phyloP scores from a whole-genome alignment of 2,329 filamentous ascomycete species.

The Epichloe aotearoae region DNA sequence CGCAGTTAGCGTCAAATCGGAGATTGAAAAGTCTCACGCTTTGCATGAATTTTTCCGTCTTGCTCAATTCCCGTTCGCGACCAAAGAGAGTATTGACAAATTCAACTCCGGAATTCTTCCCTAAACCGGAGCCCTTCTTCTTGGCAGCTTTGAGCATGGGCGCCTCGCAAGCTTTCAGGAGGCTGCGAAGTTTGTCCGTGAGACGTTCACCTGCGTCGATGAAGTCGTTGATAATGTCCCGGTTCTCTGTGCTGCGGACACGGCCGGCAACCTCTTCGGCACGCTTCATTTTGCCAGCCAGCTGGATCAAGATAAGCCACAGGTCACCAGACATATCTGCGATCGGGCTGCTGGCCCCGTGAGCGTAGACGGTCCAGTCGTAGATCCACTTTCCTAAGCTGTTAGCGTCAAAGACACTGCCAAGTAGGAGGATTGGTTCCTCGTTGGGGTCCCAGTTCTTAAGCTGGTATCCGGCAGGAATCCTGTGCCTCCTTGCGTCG shows the following conservation, averaged over 20 bases:
- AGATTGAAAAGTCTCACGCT: constrained; percentile 79
- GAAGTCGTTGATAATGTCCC: constrained; percentile 79
- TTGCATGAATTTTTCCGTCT: constrained; percentile 88
- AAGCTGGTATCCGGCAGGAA: constrained; percentile 80
- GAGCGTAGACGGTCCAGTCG: constrained; percentile 93
- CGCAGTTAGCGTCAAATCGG: constrained; percentile 91
- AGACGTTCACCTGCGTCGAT: constrained; percentile 78
- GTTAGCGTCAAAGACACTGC: constrained; percentile 94
- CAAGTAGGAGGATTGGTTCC: constrained; percentile 84
- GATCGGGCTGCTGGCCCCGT: constrained; percentile 70
- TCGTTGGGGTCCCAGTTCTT: constrained; percentile 98
- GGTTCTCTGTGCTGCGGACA: constrained; percentile 60
- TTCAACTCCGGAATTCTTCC: constrained; percentile 83
- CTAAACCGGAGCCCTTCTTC: constrained; percentile 54
- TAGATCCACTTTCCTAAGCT: constrained; percentile 98
- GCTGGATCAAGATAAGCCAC: constrained; percentile 87
- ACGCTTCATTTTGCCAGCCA: constrained; percentile 86
- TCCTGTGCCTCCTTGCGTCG: constrained; percentile 53
- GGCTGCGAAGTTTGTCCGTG: constrained; percentile 68
- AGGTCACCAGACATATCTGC: constrained; percentile 87
- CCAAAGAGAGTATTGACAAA: constrained; percentile 96
- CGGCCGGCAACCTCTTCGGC: constrained; percentile 64
- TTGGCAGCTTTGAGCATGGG: constrained; percentile 90
- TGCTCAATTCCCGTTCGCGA: constrained; percentile 74
- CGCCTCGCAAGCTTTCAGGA: constrained; percentile 83